Conservation (phyloP, 1,139 yeast genomes). For the Candida mesenterica region DNA sequence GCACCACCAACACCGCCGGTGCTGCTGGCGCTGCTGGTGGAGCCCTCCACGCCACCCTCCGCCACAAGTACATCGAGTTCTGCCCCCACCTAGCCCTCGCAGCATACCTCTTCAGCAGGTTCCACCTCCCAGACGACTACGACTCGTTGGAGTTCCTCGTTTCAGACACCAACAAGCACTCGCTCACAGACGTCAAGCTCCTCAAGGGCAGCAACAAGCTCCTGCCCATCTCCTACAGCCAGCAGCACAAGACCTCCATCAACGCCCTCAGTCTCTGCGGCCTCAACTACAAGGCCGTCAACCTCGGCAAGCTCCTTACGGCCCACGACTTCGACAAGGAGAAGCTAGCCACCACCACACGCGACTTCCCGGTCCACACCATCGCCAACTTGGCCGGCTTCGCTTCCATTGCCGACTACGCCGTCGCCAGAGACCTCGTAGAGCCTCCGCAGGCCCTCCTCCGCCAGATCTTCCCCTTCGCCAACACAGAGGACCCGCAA, state of each 20-base stretch:
- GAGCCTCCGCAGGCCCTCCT: slow-evolving; percentile 31
- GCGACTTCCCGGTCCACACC: slow-evolving; percentile 16
- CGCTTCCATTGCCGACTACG: slow-evolving; percentile 18
- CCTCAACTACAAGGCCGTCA: slow-evolving; percentile 21
- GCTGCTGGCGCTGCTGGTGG: background rate
- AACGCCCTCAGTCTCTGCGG: slow-evolving; percentile 23
- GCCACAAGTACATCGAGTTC: slow-evolving; percentile 27
- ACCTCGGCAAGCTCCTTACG: slow-evolving; percentile 21
- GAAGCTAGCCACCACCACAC: slow-evolving; percentile 12
- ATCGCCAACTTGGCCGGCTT: slow-evolving; percentile 29
- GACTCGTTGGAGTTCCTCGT: slow-evolving; percentile 24
- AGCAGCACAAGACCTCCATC: slow-evolving; percentile 29
- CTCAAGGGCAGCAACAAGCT: slow-evolving; percentile 27
- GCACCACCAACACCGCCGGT: background rate
- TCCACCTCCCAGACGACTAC: slow-evolving; percentile 31
- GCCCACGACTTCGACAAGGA: slow-evolving; percentile 16
- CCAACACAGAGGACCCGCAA: slow-evolving; percentile 14
- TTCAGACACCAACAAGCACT: slow-evolving; percentile 12
- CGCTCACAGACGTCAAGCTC: slow-evolving; percentile 22
- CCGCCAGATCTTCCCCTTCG: slow-evolving; percentile 31
- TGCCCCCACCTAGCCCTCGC: slow-evolving; percentile 33
- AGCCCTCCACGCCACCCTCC: slow-evolving; percentile 8
- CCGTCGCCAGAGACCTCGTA: slow-evolving; percentile 19
- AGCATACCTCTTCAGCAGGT: slow-evolving; percentile 29
- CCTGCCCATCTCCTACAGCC: slow-evolving; percentile 25